These are phyloP conservation scores for Paecilomyces sp. DNA, from an alignment of 2,329 filamentous ascomycete species.

Conservation along the genomic window DNA sequence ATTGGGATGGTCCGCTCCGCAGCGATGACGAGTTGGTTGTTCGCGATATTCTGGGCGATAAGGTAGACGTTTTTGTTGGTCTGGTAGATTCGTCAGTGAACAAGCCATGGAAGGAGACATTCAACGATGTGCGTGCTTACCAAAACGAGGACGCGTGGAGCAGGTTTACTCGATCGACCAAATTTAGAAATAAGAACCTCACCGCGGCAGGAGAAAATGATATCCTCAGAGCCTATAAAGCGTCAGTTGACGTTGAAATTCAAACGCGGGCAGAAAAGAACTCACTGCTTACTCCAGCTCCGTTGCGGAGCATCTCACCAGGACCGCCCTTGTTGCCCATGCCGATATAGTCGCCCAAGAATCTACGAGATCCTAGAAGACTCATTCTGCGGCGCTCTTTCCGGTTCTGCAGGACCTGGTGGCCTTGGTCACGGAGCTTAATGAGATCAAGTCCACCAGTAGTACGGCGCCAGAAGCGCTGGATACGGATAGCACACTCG, in stretches of 20 bases:
- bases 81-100: neutral
- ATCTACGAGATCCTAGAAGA: conserved; percentile 82
- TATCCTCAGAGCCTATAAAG: conserved; percentile 51
- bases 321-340: conserved; percentile 73
- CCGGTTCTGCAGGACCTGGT: conserved; percentile 69
- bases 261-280: neutral
- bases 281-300: conserved; percentile 62
- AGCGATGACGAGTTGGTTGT: conserved; percentile 72
- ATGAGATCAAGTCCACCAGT: conserved; percentile 84
- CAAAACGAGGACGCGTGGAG: conserved; percentile 75
- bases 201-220: conserved; percentile 83
- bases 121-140: conserved; percentile 22
- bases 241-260: neutral
- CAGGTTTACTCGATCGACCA: conserved; percentile 88
- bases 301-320: conserved; percentile 71
- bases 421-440: conserved; percentile 79
- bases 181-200: conserved; percentile 92
- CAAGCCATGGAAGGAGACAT: neutral
- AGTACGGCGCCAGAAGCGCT: conserved; percentile 92
- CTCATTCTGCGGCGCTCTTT: conserved; percentile 92
- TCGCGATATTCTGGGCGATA: conserved; percentile 74
- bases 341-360: conserved; percentile 90
- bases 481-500: conserved; percentile 89
- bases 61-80: conserved; percentile 85
- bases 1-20: conserved; percentile 77